phyloP scores from a whole-genome alignment of 2,329 filamentous ascomycete genomes.

The Fusarium annulatum region DNA sequence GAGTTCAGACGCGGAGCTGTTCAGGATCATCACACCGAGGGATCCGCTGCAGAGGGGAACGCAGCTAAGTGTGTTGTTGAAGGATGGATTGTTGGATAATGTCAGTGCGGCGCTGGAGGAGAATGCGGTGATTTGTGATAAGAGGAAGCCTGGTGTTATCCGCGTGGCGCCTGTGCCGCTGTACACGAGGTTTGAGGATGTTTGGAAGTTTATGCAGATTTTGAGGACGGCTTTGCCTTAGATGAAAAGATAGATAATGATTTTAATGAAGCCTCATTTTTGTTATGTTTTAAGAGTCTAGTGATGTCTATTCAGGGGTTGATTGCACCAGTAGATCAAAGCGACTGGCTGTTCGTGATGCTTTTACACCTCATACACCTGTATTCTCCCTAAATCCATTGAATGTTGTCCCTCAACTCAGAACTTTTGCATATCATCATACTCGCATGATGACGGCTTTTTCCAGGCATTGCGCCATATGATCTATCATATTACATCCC shows the following conservation, averaged over 20 bases:
- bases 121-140: slow-evolving; percentile 80
- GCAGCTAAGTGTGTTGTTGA: slow-evolving; percentile 80
- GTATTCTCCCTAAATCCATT: background rate
- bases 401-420: background rate
- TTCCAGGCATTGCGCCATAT: background rate
- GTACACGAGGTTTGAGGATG: slow-evolving; percentile 84
- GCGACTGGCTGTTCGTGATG: background rate
- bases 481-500: background rate
- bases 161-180: slow-evolving; percentile 85
- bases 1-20: slow-evolving; percentile 51
- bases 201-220: slow-evolving; percentile 62
- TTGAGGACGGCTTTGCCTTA: slow-evolving; percentile 50
- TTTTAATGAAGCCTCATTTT: slow-evolving; percentile 13
- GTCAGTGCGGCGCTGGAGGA: slow-evolving; percentile 73
- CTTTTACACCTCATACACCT: background rate
- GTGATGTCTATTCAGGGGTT: background rate
- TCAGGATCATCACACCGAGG: slow-evolving; percentile 75
- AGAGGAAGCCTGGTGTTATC: slow-evolving; percentile 87
- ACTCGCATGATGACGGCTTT: too few relatives aligned
- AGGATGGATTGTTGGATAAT: slow-evolving; percentile 74
- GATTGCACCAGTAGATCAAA: background rate
- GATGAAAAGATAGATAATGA: slow-evolving; percentile 4
- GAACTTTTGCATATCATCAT: background rate
- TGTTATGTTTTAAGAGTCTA: accelerated
- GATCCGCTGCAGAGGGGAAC: slow-evolving; percentile 77